Percentiles rank a stretch among this genome's conserved stretches.
Evolutionary conservation across 2,329 filamentous ascomycete species (phyloP).

Genomic region (Endocalyx cinctus): DNA sequence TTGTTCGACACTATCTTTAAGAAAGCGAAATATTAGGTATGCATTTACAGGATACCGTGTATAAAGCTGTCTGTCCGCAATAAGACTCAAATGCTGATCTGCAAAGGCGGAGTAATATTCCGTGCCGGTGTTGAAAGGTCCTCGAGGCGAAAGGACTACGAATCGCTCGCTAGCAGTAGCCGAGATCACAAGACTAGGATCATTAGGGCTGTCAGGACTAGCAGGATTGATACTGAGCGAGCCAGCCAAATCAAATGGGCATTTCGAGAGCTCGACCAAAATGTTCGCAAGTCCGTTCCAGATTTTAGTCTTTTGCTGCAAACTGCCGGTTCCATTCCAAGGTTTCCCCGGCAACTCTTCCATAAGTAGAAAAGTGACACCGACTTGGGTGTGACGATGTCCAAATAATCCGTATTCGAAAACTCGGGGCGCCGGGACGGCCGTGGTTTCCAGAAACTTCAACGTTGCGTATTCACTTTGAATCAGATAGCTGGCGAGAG

Average conservation of each 20-base stretch:
- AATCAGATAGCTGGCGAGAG: slow-evolving; percentile 21
- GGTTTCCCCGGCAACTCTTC: slow-evolving; percentile 21
- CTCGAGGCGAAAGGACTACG: slow-evolving; percentile 16
- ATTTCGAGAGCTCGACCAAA: slow-evolving; percentile 20
- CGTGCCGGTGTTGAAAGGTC: slow-evolving; percentile 13
- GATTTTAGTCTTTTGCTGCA: slow-evolving; percentile 16
- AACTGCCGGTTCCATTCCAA: slow-evolving; percentile 7
- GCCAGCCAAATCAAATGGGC: slow-evolving; percentile 19
- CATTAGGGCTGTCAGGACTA: slow-evolving; percentile 5
- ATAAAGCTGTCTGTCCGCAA: slow-evolving; percentile 28
- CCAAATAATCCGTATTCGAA: slow-evolving; percentile 18
- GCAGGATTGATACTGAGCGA: slow-evolving; percentile 18
- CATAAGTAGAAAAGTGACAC: slow-evolving; percentile 22
- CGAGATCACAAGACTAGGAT: slow-evolving; percentile 13
- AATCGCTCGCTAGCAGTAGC: slow-evolving; percentile 25
- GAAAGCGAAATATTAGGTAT: slow-evolving; percentile 35
- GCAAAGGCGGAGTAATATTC: slow-evolving; percentile 19
- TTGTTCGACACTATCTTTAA: slow-evolving; percentile 24
- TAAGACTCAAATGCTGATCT: slow-evolving; percentile 21
- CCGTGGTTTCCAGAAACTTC: slow-evolving; percentile 23
- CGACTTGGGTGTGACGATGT: slow-evolving; percentile 12
- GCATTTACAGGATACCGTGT: slow-evolving; percentile 17
- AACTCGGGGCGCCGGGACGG: slow-evolving; percentile 20
- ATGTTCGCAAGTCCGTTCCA: slow-evolving; percentile 23
- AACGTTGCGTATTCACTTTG: slow-evolving; percentile 27